These are phyloP conservation scores for Rosa lucieae DNA, from an alignment of 306 rosid species.

Conservation along the genomic window DNA sequence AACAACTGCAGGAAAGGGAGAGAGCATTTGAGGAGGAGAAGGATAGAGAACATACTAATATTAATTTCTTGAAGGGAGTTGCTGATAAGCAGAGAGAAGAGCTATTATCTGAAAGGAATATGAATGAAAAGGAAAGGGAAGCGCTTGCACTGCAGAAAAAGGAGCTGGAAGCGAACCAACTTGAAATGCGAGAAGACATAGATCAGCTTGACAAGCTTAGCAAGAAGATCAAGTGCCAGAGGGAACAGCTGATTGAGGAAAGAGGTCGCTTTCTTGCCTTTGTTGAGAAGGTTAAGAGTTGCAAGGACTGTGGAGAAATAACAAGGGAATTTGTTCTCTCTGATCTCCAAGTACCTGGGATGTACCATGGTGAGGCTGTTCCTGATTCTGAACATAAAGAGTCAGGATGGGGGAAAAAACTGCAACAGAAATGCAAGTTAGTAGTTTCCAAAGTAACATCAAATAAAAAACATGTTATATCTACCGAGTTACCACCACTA, in stretches of 20 bases:
- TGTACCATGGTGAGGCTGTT: slow-evolving; percentile 37
- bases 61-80: slow-evolving; percentile 52
- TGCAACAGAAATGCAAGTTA: slow-evolving; percentile 66
- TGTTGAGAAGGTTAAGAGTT: slow-evolving; percentile 76
- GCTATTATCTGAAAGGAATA: slow-evolving; percentile 48
- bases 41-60: slow-evolving; percentile 55
- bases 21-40: slow-evolving; percentile 66
- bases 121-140: slow-evolving; percentile 55
- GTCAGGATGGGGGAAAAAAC: slow-evolving; percentile 43
- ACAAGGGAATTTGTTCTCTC: slow-evolving; percentile 57
- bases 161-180: slow-evolving; percentile 54
- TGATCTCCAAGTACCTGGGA: slow-evolving; percentile 60
- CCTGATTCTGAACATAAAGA: slow-evolving; percentile 42
- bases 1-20: slow-evolving; percentile 51
- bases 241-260: slow-evolving; percentile 65
- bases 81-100: slow-evolving; percentile 66
- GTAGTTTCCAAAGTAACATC: slow-evolving; percentile 70
- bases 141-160: slow-evolving; percentile 59
- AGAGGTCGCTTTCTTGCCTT: slow-evolving; percentile 55
- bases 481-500: slow-evolving; percentile 30
- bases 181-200: slow-evolving; percentile 71
- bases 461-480: slow-evolving; percentile 40
- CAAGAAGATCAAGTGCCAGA: slow-evolving; percentile 71
- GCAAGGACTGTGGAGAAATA: slow-evolving; percentile 66
- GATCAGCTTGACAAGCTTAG: slow-evolving; percentile 69